These are phyloP conservation scores for Linderniella brevidens DNA, from an alignment of 257 asterid genomes.

Conservation along the genomic window DNA sequence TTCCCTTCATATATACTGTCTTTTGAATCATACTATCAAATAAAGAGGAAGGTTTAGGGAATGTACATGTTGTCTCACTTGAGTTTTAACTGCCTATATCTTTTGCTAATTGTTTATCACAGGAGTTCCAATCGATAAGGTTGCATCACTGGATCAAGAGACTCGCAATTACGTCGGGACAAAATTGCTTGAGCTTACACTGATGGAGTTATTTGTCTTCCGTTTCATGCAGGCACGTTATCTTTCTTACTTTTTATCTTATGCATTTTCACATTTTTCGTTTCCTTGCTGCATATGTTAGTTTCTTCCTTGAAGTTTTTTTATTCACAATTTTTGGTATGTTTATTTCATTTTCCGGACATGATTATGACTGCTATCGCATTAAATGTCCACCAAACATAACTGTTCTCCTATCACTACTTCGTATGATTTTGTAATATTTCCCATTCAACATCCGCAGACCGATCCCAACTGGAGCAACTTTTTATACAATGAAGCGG, in stretches of 20 bases:
- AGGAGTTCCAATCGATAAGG: conserved; percentile 90
- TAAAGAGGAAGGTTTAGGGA: no score
- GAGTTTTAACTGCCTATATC: not conserved
- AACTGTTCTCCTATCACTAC: no score
- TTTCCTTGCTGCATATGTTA: no score
- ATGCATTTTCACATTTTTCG: conserved; percentile 7
- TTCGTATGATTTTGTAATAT: no score
- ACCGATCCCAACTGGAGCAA: conserved; percentile 99
- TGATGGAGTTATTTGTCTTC: conserved; percentile 64
- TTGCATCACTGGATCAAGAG: conserved; percentile 55
- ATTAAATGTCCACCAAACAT: not conserved
- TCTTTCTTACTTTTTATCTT: conserved; percentile 8
- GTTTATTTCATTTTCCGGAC: no score
- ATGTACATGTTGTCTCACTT: no score
- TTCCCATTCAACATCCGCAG: conserved; percentile 23
- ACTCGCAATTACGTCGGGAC: conserved; percentile 77
- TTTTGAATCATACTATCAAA: no score
- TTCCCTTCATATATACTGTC: no score
- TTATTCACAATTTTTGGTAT: no score
- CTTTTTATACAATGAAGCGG: conserved; percentile 52
- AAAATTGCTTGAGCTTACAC: conserved; percentile 76
- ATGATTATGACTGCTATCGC: no score
- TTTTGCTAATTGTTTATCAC: conserved; percentile 5
- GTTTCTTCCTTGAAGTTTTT: no score
- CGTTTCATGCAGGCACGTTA: conserved; percentile 87